Conservation (phyloP, 805 yeast species). For the Yarrowia sp. region DNA sequence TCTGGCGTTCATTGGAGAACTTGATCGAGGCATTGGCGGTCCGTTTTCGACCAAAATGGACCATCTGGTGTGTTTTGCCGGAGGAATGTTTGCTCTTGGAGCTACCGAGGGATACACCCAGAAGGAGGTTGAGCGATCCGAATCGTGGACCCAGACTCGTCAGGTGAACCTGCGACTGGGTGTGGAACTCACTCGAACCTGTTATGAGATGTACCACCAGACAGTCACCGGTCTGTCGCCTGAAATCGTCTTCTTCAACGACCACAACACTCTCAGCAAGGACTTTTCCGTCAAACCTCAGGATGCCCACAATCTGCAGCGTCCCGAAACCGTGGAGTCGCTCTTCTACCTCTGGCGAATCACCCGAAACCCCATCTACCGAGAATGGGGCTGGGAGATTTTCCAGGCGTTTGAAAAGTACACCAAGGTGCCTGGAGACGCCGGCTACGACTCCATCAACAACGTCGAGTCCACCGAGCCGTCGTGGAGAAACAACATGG, state of each 20-base stretch:
- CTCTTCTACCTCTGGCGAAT: constrained; percentile 79
- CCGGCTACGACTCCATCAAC: constrained; percentile 67
- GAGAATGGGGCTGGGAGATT: constrained; percentile 90
- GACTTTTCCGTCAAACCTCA: constrained; percentile 74
- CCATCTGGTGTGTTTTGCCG: constrained; percentile 89
- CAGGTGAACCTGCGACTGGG: constrained; percentile 74
- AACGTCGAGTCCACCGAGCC: constrained; percentile 70
- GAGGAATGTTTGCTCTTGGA: constrained; percentile 87
- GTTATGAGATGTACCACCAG: constrained; percentile 83
- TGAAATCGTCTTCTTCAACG: constrained; percentile 85
- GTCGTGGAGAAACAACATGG: constrained; percentile 71
- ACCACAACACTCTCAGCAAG: constrained; percentile 54
- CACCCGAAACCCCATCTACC: constrained; percentile 79
- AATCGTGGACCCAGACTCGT: constrained; percentile 62
- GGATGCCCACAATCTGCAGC: constrained; percentile 85
- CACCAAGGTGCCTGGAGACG: constrained; percentile 58
- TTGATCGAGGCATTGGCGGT: constrained; percentile 69
- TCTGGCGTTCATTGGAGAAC: constrained; percentile 77
- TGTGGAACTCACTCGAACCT: constrained; percentile 75
- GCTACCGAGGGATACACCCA: constrained; percentile 78
- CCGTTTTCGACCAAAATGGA: constrained; percentile 79
- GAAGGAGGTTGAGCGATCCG: constrained; percentile 58
- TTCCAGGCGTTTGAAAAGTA: constrained; percentile 71
- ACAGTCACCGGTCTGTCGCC: constrained; percentile 82
- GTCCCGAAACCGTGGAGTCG: constrained; percentile 94